Percentiles rank a stretch among this genome's conserved stretches.
Conservation (phyloP, 441 rosid species). For the Gossypium laxum region DNA sequence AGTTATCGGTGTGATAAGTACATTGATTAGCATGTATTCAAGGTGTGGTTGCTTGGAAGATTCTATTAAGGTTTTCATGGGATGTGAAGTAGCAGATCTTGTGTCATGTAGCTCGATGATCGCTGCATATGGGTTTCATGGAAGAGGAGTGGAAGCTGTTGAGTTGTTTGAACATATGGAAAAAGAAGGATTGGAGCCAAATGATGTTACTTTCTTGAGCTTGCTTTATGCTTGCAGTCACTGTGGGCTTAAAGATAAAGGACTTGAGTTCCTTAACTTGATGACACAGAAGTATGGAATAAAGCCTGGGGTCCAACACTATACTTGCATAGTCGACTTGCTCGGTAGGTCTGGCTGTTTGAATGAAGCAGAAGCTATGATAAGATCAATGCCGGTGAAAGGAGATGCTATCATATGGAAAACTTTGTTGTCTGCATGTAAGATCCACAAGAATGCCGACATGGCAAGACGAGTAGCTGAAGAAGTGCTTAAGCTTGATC, state of each 20-base stretch:
- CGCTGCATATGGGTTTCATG: slow-evolving; percentile 81
- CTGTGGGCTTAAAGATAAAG: slow-evolving; percentile 68
- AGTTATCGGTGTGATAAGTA: slow-evolving; percentile 43
- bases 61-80: slow-evolving; percentile 49
- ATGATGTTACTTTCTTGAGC: slow-evolving; percentile 67
- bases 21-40: slow-evolving; percentile 73
- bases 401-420: slow-evolving; percentile 73
- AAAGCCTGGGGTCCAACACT: slow-evolving; percentile 57
- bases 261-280: slow-evolving; percentile 42
- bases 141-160: slow-evolving; percentile 55
- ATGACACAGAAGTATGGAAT: slow-evolving; percentile 50
- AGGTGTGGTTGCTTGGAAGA: slow-evolving; percentile 75
- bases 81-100: slow-evolving; percentile 42
- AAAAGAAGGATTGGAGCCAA: slow-evolving; percentile 32
- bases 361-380: slow-evolving; percentile 60
- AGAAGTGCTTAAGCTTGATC: slow-evolving; percentile 59
- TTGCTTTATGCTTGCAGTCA: slow-evolving; percentile 86
- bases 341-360: slow-evolving; percentile 68
- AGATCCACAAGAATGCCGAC: slow-evolving; percentile 50
- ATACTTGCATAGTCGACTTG: slow-evolving; percentile 71
- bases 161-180: slow-evolving; percentile 55
- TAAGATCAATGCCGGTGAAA: slow-evolving; percentile 60
- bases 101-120: slow-evolving; percentile 75
- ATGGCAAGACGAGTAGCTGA: slow-evolving; percentile 56
- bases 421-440: slow-evolving; percentile 76